Evolutionary conservation across 225 moss, liverwort and hornwort genomes (phyloP).

Genomic region (Physcomitrium patens): DNA sequence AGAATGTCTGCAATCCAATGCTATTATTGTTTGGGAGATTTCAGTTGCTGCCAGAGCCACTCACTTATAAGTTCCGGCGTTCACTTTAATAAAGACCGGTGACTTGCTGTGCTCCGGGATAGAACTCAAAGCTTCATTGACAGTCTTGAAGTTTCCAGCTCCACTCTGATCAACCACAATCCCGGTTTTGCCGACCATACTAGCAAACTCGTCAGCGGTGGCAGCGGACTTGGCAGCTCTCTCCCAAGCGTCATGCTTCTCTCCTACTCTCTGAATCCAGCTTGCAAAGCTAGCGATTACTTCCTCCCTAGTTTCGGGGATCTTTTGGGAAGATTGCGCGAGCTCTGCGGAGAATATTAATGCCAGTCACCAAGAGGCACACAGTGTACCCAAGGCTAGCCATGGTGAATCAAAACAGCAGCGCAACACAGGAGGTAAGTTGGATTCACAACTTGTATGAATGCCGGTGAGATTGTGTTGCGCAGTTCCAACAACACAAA

Average conservation of each 20-base stretch:
- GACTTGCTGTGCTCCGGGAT: slow-evolving; percentile 40
- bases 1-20: too few relatives aligned
- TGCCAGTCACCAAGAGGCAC: slow-evolving; percentile 2
- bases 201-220: slow-evolving; percentile 37
- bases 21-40: too few relatives aligned
- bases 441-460: background rate
- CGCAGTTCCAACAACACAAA: background rate
- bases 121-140: slow-evolving; percentile 53
- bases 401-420: background rate
- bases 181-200: slow-evolving; percentile 47
- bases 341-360: background rate
- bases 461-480: background rate
- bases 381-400: slow-evolving; percentile 14
- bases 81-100: slow-evolving; percentile 59
- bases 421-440: background rate
- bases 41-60: background rate
- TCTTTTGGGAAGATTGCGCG: background rate
- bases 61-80: slow-evolving; percentile 65
- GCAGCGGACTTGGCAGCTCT: slow-evolving; percentile 31
- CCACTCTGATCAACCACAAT: slow-evolving; percentile 68
- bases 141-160: slow-evolving; percentile 57
- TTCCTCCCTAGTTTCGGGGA: slow-evolving; percentile 39
- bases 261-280: slow-evolving; percentile 51
- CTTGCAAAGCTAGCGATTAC: slow-evolving; percentile 46
- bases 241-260: slow-evolving; percentile 45